Evolutionary conservation across 257 asterid species (phyloP).

Genomic region (Avicennia marina): DNA sequence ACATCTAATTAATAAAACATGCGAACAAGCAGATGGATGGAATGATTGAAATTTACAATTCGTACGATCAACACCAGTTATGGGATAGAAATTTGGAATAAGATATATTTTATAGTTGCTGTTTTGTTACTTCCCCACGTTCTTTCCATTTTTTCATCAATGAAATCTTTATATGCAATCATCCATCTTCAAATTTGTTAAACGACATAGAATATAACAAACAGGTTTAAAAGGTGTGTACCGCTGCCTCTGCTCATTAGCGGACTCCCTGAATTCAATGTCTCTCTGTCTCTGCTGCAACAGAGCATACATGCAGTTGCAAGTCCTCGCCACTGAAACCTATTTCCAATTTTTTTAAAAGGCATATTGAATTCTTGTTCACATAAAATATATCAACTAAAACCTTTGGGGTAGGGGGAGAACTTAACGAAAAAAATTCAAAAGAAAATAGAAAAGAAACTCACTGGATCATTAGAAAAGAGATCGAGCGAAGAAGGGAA

Average conservation of each 20-base stretch:
- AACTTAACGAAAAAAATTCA: background rate
- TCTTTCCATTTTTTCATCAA: background rate
- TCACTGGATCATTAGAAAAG: conserved; percentile 87
- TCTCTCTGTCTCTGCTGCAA: conserved; percentile 98
- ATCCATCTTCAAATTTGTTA: background rate
- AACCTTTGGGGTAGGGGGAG: too few relatives aligned
- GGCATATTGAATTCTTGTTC: too few relatives aligned
- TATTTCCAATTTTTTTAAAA: conserved; percentile 13
- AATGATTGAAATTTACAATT: background rate
- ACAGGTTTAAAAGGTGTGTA: conserved; percentile 16
- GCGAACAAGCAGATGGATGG: background rate
- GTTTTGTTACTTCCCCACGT: background rate
- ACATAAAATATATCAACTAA: too few relatives aligned
- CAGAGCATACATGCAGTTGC: conserved; percentile 84
- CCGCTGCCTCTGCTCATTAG: conserved; percentile 96
- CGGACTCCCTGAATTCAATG: conserved; percentile 84
- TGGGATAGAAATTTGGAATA: background rate
- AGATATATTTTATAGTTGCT: too few relatives aligned
- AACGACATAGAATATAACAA: background rate
- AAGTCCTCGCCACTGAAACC: conserved; percentile 93
- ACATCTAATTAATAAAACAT: background rate
- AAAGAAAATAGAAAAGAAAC: conserved; percentile 9
- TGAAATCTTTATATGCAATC: background rate
- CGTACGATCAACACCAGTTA: background rate
- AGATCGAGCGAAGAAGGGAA: conserved; percentile 98